Evolutionary conservation across 1,284 basidiomycete genomes (phyloP).

Genomic region (Boletus semigastroideus): DNA sequence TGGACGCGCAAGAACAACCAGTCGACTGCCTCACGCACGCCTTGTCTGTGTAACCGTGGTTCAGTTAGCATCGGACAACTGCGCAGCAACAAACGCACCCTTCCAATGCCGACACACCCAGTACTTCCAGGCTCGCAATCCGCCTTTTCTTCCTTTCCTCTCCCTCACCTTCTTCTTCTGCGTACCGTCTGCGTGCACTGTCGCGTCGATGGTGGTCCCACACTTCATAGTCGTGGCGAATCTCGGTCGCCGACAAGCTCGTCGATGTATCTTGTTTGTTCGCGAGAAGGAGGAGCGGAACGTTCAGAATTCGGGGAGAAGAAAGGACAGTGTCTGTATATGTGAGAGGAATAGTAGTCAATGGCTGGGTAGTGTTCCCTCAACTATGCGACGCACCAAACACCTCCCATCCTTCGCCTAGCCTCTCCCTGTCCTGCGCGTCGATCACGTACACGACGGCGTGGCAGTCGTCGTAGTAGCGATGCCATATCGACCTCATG

Average conservation of each 20-base stretch:
- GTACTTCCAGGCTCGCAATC: conserved; percentile 85
- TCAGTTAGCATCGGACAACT: not conserved
- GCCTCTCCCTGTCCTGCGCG: conserved; percentile 79
- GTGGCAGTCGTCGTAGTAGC: conserved; percentile 93
- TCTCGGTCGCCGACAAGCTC: conserved; percentile 83
- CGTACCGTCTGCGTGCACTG: conserved; percentile 54
- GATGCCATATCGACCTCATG: conserved; percentile 89
- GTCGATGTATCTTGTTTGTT: conserved; percentile 88
- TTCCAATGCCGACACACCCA: conserved; percentile 86
- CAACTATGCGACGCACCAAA: conserved; percentile 64
- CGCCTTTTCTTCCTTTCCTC: conserved; percentile 56
- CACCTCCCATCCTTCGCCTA: conserved; percentile 92
- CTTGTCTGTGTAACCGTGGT: conserved; percentile 57
- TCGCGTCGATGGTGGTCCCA: conserved; percentile 80
- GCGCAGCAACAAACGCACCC: conserved; percentile 56
- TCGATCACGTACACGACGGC: conserved; percentile 92
- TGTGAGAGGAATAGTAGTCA: not conserved
- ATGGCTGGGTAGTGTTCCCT: conserved; percentile 11
- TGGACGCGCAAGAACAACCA: conserved; percentile 94
- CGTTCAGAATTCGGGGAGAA: conserved; percentile 81
- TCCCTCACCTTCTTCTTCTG: conserved; percentile 46
- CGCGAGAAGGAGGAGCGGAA: conserved; percentile 85
- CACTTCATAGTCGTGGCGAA: conserved; percentile 85
- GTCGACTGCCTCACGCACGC: conserved; percentile 86
- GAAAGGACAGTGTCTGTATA: conserved; percentile 76